Percentiles rank a stretch among this genome's conserved stretches.
Evolutionary conservation across 116 monocot species (phyloP).

Genomic region (Papilionanthe hybrid): DNA sequence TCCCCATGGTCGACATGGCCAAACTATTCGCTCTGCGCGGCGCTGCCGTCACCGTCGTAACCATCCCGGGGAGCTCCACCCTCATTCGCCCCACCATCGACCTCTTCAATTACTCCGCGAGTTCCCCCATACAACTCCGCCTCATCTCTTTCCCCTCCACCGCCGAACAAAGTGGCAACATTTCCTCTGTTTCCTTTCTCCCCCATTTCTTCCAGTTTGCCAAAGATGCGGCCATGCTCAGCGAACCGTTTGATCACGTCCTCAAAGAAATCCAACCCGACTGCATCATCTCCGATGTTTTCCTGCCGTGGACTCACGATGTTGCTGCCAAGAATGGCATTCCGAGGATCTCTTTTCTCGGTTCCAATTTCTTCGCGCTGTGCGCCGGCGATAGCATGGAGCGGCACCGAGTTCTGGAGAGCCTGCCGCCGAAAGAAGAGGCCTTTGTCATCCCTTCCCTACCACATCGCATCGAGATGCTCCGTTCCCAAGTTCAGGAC

Average conservation of each 20-base stretch:
- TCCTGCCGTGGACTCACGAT: conserved; percentile 26
- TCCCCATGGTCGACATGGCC: conserved; percentile 22
- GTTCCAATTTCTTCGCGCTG: conserved; percentile 16
- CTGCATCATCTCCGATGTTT: conserved; percentile 21
- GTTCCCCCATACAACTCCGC: not conserved
- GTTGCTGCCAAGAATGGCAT: conserved; percentile 16
- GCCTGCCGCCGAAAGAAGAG: not conserved
- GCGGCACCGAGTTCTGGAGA: not conserved
- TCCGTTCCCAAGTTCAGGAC: not conserved
- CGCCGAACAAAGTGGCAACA: conserved; percentile 8
- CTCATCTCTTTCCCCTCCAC: conserved; percentile 18
- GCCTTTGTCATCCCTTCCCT: conserved; percentile 17
- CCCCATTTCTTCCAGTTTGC: not conserved
- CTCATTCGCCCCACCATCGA: not conserved
- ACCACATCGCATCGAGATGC: conserved; percentile 15
- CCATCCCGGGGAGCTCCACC: not conserved
- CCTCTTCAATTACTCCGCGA: not conserved
- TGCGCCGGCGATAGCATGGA: not conserved
- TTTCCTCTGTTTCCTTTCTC: not conserved
- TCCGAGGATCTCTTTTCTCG: conserved; percentile 24
- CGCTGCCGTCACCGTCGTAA: conserved; percentile 4
- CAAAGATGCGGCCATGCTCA: not conserved
- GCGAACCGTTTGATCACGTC: conserved; percentile 2
- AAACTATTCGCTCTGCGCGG: conserved; percentile 9
- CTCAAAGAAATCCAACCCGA: conserved; percentile 20